A percentile compares a stretch with the other conserved stretches of the same genome.
Conservation (phyloP, 2,329 filamentous ascomycete species). For the Teratosphaeria gauchensis region DNA sequence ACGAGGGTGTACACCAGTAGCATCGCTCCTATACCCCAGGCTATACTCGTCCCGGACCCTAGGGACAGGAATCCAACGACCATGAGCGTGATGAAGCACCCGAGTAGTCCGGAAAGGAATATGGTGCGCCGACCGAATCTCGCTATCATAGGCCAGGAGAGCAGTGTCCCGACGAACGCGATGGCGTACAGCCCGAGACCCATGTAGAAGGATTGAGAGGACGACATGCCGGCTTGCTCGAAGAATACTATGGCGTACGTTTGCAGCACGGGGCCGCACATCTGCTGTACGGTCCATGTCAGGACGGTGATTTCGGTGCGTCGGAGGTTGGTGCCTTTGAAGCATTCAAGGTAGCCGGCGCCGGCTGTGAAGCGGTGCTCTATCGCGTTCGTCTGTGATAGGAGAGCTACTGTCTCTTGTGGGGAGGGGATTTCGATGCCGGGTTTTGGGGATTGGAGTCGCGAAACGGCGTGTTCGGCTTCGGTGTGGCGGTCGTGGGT, state of each 20-base stretch:
- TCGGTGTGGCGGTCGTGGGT: constrained; percentile 19
- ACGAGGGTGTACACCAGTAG: constrained; percentile 11
- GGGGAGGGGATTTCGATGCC: constrained; percentile 11
- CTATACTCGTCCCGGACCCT: constrained; percentile 3
- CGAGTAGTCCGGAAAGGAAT: constrained; percentile 22
- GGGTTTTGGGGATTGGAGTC: constrained; percentile 15
- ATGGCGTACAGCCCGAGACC: constrained; percentile 19
- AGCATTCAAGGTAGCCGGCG: constrained; percentile 40
- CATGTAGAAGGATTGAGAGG: constrained; percentile 26
- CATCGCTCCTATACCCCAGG: constrained; percentile 11
- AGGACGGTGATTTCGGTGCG: constrained; percentile 32
- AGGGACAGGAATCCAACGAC: constrained; percentile 13
- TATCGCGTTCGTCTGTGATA: constrained; percentile 37
- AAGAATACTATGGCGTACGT: constrained; percentile 31
- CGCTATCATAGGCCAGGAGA: constrained; percentile 24
- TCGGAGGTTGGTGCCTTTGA: constrained; percentile 41
- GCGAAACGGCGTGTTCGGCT: constrained; percentile 19
- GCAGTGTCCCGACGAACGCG: constrained; percentile 12
- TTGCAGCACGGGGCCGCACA: constrained; percentile 25
- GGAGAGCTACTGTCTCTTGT: constrained; percentile 27
- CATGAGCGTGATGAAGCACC: constrained; percentile 5
- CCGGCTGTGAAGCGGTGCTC: constrained; percentile 42
- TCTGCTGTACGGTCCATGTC: constrained; percentile 28
- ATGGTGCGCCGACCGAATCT: constrained; percentile 31
- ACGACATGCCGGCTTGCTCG: constrained; percentile 29